Evolutionary conservation across 2,329 filamentous ascomycete species (phyloP).

Genomic region (Paradendryphiella salina): DNA sequence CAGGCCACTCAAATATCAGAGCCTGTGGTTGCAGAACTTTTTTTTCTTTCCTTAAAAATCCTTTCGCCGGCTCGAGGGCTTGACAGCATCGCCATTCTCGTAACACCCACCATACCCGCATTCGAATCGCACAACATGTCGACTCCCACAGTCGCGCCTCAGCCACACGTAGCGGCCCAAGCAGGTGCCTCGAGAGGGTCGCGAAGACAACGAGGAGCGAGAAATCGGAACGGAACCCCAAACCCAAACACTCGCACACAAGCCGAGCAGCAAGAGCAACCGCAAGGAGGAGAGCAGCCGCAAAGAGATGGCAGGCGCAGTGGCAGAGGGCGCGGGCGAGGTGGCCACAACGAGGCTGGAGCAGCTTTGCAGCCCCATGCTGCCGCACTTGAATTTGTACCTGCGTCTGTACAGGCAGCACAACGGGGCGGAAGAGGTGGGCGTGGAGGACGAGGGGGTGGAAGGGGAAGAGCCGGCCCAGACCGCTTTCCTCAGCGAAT

Average conservation of each 20-base stretch:
- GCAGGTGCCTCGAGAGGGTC: slow-evolving; percentile 20
- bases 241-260: slow-evolving; percentile 11
- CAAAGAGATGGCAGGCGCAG: slow-evolving; percentile 26
- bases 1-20: slow-evolving; percentile 38
- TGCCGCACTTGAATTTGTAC: slow-evolving; percentile 3
- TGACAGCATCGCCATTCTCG: slow-evolving; percentile 1
- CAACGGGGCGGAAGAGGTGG: slow-evolving; percentile 19
- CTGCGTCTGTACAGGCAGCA: slow-evolving; percentile 10
- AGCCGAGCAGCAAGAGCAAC: slow-evolving; percentile 24
- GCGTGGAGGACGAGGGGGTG: slow-evolving; percentile 18
- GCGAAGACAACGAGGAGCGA: slow-evolving; percentile 27
- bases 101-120: slow-evolving; percentile 1
- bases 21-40: slow-evolving; percentile 22
- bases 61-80: not conserved
- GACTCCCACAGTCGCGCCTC: slow-evolving; percentile 19
- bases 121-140: slow-evolving; percentile 24
- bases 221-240: slow-evolving; percentile 25
- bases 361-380: slow-evolving; percentile 6
- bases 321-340: slow-evolving; percentile 25
- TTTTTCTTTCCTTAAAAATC: too few species aligned
- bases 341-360: slow-evolving; percentile 15
- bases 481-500: slow-evolving; percentile 28
- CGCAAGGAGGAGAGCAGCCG: slow-evolving; percentile 19
- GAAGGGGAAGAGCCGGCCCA: slow-evolving; percentile 25
- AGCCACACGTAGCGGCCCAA: slow-evolving; percentile 14